Conservation (phyloP, 106 monocot species). For the Allium sativum region DNA sequence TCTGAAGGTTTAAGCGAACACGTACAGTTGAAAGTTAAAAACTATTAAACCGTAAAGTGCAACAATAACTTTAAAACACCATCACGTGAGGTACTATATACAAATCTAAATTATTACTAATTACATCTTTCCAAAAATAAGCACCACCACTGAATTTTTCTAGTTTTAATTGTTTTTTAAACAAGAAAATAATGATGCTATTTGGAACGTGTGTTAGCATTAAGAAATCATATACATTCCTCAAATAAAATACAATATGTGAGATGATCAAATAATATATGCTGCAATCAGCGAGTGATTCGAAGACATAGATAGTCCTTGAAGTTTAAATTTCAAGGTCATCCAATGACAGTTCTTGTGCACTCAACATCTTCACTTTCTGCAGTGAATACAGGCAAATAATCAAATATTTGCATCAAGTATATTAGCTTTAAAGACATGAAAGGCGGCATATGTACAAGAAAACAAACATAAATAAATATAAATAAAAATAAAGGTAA, state of each 20-base stretch:
- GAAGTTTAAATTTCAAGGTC: constrained; percentile 27
- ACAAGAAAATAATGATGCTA: not conserved
- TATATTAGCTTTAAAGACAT: not conserved
- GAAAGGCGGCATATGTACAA: not conserved
- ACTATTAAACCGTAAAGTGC: no score
- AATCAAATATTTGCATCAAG: not conserved
- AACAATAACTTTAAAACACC: no score
- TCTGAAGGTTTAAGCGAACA: no score
- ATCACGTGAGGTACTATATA: no score
- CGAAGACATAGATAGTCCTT: not conserved
- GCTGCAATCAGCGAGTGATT: not conserved
- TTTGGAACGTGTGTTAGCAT: not conserved
- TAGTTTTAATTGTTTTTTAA: no score
- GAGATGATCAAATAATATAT: not conserved
- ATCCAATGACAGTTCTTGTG: constrained; percentile 33
- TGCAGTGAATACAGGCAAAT: constrained; percentile 7
- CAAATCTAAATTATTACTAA: constrained; percentile 1
- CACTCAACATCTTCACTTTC: constrained; percentile 39
- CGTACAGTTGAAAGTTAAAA: no score
- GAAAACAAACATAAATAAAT: not conserved
- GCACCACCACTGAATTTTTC: not conserved
- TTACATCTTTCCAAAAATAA: not conserved
- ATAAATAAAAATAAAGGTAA: no score
- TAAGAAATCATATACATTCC: not conserved
- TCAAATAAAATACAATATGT: not conserved